A percentile compares a stretch with the other conserved stretches of the same genome.
Evolutionary conservation across 495 filamentous ascomycete species (phyloP).

Genomic region (Ramalina intermedia): DNA sequence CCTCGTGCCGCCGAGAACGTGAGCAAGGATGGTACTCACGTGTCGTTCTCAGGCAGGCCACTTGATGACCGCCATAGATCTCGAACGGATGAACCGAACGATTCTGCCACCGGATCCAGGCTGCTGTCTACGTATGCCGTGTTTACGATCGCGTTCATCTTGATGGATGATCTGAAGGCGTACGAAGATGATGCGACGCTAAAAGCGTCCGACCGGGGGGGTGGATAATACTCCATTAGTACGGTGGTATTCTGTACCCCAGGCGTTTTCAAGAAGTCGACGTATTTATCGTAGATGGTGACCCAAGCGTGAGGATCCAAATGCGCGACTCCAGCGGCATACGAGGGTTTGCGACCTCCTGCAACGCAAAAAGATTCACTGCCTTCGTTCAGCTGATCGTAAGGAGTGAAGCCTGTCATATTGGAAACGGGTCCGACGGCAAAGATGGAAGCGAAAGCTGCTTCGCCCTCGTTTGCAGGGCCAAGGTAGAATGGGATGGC

Average conservation of each 20-base stretch:
- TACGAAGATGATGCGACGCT: too few relatives aligned
- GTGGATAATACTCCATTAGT: constrained; percentile 8
- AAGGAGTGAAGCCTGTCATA: constrained; percentile 14
- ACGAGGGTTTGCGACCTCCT: constrained; percentile 21
- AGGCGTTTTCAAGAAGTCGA: constrained; percentile 2
- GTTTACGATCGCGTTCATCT: too few relatives aligned
- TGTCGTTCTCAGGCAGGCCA: background rate
- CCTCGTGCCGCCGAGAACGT: too few relatives aligned
- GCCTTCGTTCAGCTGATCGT: constrained; percentile 18
- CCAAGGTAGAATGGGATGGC: constrained; percentile 16
- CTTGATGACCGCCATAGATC: background rate
- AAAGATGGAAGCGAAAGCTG: constrained; percentile 17
- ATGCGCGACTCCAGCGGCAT: constrained; percentile 11
- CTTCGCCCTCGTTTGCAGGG: constrained; percentile 7
- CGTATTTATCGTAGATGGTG: constrained; percentile 6
- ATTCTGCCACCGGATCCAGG: background rate
- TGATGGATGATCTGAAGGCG: too few relatives aligned
- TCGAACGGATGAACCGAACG: background rate
- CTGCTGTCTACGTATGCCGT: background rate
- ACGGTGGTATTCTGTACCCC: background rate
- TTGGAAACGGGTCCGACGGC: constrained; percentile 17
- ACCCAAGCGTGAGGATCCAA: constrained; percentile 11
- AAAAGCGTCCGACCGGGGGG: background rate
- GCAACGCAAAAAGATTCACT: constrained; percentile 18
- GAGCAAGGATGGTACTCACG: background rate